Conservation (phyloP, 208 protist genomes). For the Leptomonas pyrrhocoris region DNA sequence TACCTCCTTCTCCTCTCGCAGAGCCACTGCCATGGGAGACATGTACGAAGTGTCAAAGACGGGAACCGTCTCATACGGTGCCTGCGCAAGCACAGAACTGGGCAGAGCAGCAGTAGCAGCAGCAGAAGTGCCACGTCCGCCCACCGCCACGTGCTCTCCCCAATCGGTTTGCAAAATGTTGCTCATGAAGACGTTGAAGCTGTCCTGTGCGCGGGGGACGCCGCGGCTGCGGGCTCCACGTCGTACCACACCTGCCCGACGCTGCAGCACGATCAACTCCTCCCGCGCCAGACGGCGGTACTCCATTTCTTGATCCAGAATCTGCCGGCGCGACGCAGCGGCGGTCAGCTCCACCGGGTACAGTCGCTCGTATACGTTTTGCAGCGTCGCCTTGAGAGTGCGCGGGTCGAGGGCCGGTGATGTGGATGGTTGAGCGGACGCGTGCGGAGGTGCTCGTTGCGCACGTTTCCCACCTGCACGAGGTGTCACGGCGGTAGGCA, state of each 20-base stretch:
- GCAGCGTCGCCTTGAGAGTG: conserved; percentile 21
- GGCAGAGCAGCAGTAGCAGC: not conserved
- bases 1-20: conserved; percentile 33
- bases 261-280: conserved; percentile 53
- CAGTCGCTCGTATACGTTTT: conserved; percentile 70
- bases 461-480: not conserved
- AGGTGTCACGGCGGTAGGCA: not conserved
- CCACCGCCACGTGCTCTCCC: not conserved
- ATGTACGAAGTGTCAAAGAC: conserved; percentile 59
- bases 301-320: conserved; percentile 46
- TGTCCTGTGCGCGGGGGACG: not conserved
- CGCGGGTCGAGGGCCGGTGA: not conserved
- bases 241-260: conserved; percentile 38
- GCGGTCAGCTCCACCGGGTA: conserved; percentile 53
- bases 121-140: not conserved
- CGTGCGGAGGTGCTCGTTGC: not conserved
- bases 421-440: not conserved
- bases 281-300: conserved; percentile 34
- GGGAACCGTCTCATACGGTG: not conserved
- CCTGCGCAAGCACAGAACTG: not conserved
- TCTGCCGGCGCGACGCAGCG: conserved; percentile 22
- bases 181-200: conserved; percentile 58
- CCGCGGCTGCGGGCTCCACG: conserved; percentile 3
- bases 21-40: conserved; percentile 64
- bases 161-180: conserved; percentile 51